A percentile compares a stretch with the other conserved stretches of the same genome.
phyloP scores from a whole-genome alignment of 106 monocot species.

The Platanthera zijinensis region DNA sequence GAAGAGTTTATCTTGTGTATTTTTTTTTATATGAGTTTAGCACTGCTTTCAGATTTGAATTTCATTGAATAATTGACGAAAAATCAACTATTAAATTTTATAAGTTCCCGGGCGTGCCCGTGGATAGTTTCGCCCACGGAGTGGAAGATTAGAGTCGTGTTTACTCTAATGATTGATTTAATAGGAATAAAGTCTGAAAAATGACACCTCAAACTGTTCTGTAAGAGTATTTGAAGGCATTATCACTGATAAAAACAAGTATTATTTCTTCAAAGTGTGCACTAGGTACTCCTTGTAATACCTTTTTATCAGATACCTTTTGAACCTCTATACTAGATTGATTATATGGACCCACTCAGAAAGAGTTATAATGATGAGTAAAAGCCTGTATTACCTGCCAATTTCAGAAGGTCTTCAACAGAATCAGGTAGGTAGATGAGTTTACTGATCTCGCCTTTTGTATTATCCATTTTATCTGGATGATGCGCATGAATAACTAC shows the following conservation, averaged over 20 bases:
- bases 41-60: no score
- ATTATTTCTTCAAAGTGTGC: neutral
- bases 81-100: no score
- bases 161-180: neutral
- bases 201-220: neutral
- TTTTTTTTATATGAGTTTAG: no score
- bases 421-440: slow-evolving; percentile 46
- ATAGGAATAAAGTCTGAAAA: neutral
- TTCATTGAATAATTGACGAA: no score
- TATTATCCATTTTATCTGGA: slow-evolving; percentile 23
- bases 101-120: no score
- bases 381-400: slow-evolving; percentile 37
- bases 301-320: neutral
- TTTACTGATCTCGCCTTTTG: slow-evolving; percentile 17
- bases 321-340: neutral
- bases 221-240: neutral
- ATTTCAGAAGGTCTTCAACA: slow-evolving; percentile 43
- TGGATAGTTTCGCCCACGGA: no score
- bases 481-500: slow-evolving; percentile 49
- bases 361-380: neutral
- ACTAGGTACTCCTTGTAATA: neutral
- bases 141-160: neutral
- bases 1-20: no score
- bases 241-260: neutral
- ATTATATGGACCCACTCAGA: neutral